Percentiles rank a stretch among this genome's conserved stretches.
Evolutionary conservation across 2,329 filamentous ascomycete species (phyloP).

Genomic region (Paramyrothecium sp.): DNA sequence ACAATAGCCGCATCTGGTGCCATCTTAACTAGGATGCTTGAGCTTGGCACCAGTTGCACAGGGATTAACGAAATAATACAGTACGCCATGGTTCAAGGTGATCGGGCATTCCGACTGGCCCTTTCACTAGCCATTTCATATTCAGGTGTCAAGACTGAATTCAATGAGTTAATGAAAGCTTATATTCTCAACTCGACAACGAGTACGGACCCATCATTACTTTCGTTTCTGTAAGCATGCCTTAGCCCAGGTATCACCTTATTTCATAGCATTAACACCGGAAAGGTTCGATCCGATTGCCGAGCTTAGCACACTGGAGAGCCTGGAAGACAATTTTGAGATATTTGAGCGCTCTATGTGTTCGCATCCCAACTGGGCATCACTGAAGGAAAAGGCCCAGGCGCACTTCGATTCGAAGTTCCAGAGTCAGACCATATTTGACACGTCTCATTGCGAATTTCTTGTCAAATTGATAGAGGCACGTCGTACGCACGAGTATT

Average conservation of each 20-base stretch:
- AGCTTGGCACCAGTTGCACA: background rate
- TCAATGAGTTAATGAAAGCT: background rate
- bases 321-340: background rate
- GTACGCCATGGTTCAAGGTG: background rate
- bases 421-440: background rate
- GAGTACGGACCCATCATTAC: background rate
- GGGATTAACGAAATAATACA: background rate
- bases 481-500: background rate
- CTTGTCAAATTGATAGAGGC: background rate
- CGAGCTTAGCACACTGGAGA: background rate
- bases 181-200: background rate
- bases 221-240: background rate
- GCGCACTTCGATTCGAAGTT: background rate
- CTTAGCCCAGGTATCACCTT: background rate
- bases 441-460: background rate
- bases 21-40: background rate
- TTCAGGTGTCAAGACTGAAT: background rate
- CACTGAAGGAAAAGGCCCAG: background rate
- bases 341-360: background rate
- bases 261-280: background rate
- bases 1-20: background rate
- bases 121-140: background rate
- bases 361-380: background rate
- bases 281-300: background rate
- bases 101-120: background rate